A percentile compares a stretch with the other conserved stretches of the same genome.
phyloP scores from a whole-genome alignment of 257 asterid genomes.

The Salvia splendens region DNA sequence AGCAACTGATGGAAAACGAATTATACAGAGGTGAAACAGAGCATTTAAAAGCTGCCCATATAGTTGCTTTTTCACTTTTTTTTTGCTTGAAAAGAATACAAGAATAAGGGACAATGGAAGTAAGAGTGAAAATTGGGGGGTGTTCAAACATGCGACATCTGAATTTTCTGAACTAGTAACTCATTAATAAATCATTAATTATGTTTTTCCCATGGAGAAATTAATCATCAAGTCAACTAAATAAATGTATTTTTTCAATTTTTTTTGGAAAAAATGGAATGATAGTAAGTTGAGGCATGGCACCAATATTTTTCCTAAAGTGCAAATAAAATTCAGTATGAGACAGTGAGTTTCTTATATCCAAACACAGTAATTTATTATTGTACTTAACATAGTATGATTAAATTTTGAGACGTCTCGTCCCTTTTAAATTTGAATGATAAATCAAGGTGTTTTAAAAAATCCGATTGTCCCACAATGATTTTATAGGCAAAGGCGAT shows the following conservation, averaged over 20 bases:
- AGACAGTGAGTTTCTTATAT: background rate
- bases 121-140: background rate
- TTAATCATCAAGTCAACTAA: background rate
- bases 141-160: constrained; percentile 1
- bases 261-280: background rate
- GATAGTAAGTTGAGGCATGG: background rate
- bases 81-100: constrained; percentile 27
- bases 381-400: background rate
- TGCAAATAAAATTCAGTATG: background rate
- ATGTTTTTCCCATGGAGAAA: background rate
- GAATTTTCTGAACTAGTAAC: background rate
- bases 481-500: too few relatives aligned
- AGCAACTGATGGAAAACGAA: constrained; percentile 34
- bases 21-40: constrained; percentile 33
- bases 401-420: too few relatives aligned
- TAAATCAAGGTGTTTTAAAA: too few relatives aligned
- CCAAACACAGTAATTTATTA: constrained; percentile 10
- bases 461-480: too few relatives aligned
- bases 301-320: background rate
- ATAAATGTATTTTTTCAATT: background rate
- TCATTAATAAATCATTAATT: constrained; percentile 7
- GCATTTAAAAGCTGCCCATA: constrained; percentile 38
- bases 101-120: constrained; percentile 32
- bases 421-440: too few relatives aligned
- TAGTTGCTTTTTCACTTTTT: constrained; percentile 22